Evolutionary conservation across 2,329 filamentous ascomycete genomes (phyloP).

Genomic region (Colletotrichum gigasporum): DNA sequence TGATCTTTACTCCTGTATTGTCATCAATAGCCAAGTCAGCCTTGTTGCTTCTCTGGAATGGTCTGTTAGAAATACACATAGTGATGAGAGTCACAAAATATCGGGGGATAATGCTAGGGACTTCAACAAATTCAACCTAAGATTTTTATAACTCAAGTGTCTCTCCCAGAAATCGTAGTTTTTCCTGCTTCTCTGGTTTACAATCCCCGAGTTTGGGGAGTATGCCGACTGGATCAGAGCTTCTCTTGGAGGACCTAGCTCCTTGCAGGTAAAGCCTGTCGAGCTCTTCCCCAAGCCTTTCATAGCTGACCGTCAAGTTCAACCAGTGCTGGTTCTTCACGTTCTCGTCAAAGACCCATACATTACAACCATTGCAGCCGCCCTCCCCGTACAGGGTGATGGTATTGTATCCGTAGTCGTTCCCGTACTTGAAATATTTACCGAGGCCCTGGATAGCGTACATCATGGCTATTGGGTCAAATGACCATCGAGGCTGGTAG

Average conservation of each 20-base stretch:
- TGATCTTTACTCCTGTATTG: too few species aligned
- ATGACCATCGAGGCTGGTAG: slow-evolving; percentile 43
- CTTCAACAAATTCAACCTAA: too few species aligned
- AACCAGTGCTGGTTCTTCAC: slow-evolving; percentile 52
- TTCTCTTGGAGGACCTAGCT: slow-evolving; percentile 27
- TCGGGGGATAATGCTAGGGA: too few species aligned
- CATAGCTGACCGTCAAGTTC: slow-evolving; percentile 39
- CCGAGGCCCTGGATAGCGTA: slow-evolving; percentile 49
- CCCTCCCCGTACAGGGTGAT: slow-evolving; percentile 35
- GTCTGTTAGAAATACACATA: too few species aligned
- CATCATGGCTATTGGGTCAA: slow-evolving; percentile 52
- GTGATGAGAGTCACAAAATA: too few species aligned
- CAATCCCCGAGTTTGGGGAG: slow-evolving; percentile 9
- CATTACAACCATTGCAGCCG: slow-evolving; percentile 48
- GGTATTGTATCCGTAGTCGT: slow-evolving; percentile 50
- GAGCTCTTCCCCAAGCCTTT: slow-evolving; percentile 38
- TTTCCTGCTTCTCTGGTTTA: neutral
- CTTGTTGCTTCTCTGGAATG: too few species aligned
- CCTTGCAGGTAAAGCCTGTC: slow-evolving; percentile 41
- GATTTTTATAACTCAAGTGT: neutral
- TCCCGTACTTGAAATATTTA: slow-evolving; percentile 46
- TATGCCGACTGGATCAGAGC: neutral
- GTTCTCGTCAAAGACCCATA: slow-evolving; percentile 49
- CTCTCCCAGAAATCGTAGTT: neutral
- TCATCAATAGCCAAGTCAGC: too few species aligned